Base-by-base conservation (phyloP, 306 rosid species). In the Amphicarpaea edgeworthii region DNA sequence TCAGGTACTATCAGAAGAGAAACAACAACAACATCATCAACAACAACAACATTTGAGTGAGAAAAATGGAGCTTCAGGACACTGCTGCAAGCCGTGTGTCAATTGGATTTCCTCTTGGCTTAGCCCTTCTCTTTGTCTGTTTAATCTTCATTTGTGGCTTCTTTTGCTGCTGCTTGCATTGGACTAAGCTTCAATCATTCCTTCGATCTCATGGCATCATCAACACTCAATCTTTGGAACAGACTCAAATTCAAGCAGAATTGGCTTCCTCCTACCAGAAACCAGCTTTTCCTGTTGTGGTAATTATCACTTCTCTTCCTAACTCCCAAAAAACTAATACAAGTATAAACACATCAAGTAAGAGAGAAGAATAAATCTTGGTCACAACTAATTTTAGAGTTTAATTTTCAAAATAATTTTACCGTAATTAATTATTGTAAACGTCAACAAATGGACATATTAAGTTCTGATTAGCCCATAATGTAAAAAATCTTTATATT, bases 141-240 rank as follows among this genome's bases (percentile, higher is more conserved):
- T 34, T 91, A 2, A 5, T 87, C 43, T 21, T 82, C 76, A 24
- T 85, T 32, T 70, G 82, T 67, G 64, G 74, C 75, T 77, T 91
- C 82, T 85, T 89, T 55, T 86, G 86, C 15, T 88, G 90, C 63
- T 91, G 88, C 78, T 59, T 89, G 26, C 86, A 88, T 71, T 91
- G 93, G 91, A 85, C 81, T 0, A 85, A 20, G 82, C 69, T 91
- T 38, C 83, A 65, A 32, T 47, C 72, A 26, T 46, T 89, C 54
- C 38, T 86, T 53, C 67, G 8, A 11, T 79, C 62, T 24, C 72
- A 80, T 61, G 61, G 16, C 0, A 12, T 23, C 64, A 41, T 37
- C 30, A 41, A 1, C 70, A 7, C 68, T 20, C 84, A 63, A 19
- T 63, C 69, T 38, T 63, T 63, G 47, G 16, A 5, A 38, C 69